Evolutionary conservation across 306 rosid genomes (phyloP).

Genomic region (Sicyos edulis): DNA sequence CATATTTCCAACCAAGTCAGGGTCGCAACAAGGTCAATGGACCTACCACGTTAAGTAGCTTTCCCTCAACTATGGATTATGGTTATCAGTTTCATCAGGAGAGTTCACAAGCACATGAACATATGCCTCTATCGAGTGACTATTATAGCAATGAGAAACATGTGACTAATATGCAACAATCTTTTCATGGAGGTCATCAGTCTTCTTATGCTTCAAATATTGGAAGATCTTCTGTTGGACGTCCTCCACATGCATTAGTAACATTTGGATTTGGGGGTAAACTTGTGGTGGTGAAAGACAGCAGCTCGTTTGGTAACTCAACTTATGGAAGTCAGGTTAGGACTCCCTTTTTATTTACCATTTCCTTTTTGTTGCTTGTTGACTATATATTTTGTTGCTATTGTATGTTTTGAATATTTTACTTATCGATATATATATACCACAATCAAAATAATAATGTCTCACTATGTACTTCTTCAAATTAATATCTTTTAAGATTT

Average conservation of each 20-base stretch:
- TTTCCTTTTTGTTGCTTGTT: slow-evolving; percentile 18
- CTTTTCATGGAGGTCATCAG: slow-evolving; percentile 48
- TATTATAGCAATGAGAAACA: slow-evolving; percentile 45
- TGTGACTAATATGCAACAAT: slow-evolving; percentile 38
- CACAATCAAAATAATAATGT: slow-evolving; percentile 2
- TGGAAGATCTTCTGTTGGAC: slow-evolving; percentile 76
- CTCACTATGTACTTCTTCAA: not conserved
- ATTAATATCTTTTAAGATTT: not conserved
- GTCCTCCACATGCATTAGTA: slow-evolving; percentile 81
- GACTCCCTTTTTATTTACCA: slow-evolving; percentile 24
- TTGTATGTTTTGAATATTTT: not conserved
- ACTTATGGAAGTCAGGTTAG: slow-evolving; percentile 68
- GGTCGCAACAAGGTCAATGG: slow-evolving; percentile 44
- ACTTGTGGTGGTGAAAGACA: slow-evolving; percentile 72
- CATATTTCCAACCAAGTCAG: slow-evolving; percentile 41
- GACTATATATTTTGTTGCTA: not conserved
- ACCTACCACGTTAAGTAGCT: slow-evolving; percentile 36
- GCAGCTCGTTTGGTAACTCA: slow-evolving; percentile 38
- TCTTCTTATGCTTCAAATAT: slow-evolving; percentile 45
- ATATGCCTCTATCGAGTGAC: slow-evolving; percentile 37
- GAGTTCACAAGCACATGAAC: slow-evolving; percentile 34
- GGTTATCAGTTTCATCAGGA: slow-evolving; percentile 49
- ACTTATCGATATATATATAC: not conserved
- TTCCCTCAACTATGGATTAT: slow-evolving; percentile 33
- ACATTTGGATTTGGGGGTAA: slow-evolving; percentile 96